phyloP scores from a whole-genome alignment of 2,329 filamentous ascomycete genomes.

The Sphaerulina musiva region DNA sequence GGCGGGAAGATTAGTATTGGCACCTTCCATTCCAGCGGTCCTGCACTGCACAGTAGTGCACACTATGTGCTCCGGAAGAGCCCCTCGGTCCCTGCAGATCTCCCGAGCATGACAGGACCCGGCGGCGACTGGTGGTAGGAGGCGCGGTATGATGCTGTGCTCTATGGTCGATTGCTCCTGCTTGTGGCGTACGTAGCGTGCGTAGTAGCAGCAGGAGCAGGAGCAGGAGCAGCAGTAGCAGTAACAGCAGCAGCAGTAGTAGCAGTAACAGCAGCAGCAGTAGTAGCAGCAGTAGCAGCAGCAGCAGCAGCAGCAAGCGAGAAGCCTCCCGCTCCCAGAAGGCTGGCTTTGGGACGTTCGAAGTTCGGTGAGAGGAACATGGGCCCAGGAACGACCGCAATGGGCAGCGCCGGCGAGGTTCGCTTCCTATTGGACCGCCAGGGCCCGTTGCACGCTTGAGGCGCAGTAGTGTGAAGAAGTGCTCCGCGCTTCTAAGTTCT shows the following conservation, averaged over 20 bases:
- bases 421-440: slow-evolving; percentile 4
- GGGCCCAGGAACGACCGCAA: neutral
- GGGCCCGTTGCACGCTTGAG: slow-evolving; percentile 8
- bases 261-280: no score
- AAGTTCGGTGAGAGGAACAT: neutral
- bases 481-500: slow-evolving; percentile 10
- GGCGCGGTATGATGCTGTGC: no score
- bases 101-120: neutral
- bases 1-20: neutral
- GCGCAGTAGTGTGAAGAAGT: slow-evolving; percentile 9
- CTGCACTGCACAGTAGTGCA: neutral
- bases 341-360: neutral
- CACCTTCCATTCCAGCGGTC: neutral
- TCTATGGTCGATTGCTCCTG: neutral
- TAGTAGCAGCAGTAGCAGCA: no score
- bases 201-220: neutral
- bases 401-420: neutral
- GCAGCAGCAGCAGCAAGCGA: neutral
- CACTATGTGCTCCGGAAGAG: neutral
- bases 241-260: neutral
- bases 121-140: neutral
- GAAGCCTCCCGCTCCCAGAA: neutral
- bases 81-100: slow-evolving; percentile 15
- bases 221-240: no score
- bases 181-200: no score